Evolutionary conservation across 306 rosid species (phyloP).

Genomic region (Trichosanthes truncata): DNA sequence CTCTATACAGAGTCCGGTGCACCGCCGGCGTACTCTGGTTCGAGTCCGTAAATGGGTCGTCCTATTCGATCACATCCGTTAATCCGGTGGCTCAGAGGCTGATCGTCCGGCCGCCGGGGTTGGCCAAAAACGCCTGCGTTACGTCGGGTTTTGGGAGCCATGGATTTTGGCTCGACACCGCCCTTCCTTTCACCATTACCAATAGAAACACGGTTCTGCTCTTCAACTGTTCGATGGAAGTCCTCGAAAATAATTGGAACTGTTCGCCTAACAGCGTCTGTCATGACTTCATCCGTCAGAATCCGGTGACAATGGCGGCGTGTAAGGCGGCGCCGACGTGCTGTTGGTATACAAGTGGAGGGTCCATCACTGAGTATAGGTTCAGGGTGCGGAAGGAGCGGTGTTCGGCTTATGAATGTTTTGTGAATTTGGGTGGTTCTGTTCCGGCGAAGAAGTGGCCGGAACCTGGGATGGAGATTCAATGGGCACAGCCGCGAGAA

Average conservation of each 20-base stretch:
- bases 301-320: conserved; percentile 12
- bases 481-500: conserved; percentile 57
- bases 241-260: conserved; percentile 47
- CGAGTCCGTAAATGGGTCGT: conserved; percentile 44
- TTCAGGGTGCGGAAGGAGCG: conserved; percentile 47
- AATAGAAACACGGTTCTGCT: conserved; percentile 59
- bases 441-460: conserved; percentile 45
- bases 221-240: conserved; percentile 42
- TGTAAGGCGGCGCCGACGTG: conserved; percentile 36
- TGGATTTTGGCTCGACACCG: conserved; percentile 44
- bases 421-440: conserved; percentile 41
- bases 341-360: conserved; percentile 56
- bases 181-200: conserved; percentile 69
- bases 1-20: conserved; percentile 54
- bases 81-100: conserved; percentile 35
- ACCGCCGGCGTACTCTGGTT: conserved; percentile 27
- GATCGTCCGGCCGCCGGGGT: conserved; percentile 43
- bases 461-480: conserved; percentile 58
- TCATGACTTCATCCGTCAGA: conserved; percentile 28
- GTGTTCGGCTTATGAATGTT: conserved; percentile 63
- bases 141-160: conserved; percentile 36
- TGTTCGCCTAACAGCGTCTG: conserved; percentile 49
- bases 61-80: conserved; percentile 52
- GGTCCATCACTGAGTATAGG: conserved; percentile 48
- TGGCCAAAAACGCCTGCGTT: conserved; percentile 42